Percentiles rank a stretch among this genome's conserved stretches.
Evolutionary conservation across 2,329 filamentous ascomycete species (phyloP).

Genomic region (Scedosporium dehoogii): DNA sequence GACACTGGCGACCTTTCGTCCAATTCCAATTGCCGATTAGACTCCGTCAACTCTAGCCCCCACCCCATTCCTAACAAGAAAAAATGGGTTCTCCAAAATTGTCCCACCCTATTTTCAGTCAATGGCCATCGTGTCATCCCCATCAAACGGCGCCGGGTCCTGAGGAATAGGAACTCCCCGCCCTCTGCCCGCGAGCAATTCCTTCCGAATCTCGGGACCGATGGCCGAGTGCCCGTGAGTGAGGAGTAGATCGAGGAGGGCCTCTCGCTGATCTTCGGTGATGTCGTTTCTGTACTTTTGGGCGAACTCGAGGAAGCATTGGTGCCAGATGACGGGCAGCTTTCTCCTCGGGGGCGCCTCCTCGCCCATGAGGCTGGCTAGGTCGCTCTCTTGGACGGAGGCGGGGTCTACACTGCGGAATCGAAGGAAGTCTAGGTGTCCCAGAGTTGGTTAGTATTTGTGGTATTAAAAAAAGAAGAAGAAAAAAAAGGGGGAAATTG

Average conservation of each 20-base stretch:
- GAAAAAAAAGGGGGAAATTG: neutral
- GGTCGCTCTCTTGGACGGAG: conserved; percentile 40
- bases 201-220: conserved; percentile 80
- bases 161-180: conserved; percentile 57
- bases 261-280: conserved; percentile 88
- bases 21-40: too few species aligned
- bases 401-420: conserved; percentile 64
- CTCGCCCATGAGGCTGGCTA: conserved; percentile 35
- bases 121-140: conserved; percentile 87
- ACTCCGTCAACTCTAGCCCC: neutral
- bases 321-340: conserved; percentile 92
- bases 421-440: conserved; percentile 65
- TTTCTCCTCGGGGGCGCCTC: conserved; percentile 47
- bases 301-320: conserved; percentile 83
- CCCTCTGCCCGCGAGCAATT: conserved; percentile 79
- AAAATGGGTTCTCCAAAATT: neutral
- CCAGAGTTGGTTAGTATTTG: neutral
- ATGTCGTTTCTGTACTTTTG: conserved; percentile 94
- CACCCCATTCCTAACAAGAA: neutral
- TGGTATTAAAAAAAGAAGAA: too few species aligned
- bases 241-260: conserved; percentile 76
- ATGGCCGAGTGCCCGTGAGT: conserved; percentile 80
- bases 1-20: too few species aligned
- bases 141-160: conserved; percentile 44
- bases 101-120: conserved; percentile 25